Base-by-base conservation (phyloP, 2,329 filamentous ascomycete genomes). In the Monilinia fructigena region DNA sequence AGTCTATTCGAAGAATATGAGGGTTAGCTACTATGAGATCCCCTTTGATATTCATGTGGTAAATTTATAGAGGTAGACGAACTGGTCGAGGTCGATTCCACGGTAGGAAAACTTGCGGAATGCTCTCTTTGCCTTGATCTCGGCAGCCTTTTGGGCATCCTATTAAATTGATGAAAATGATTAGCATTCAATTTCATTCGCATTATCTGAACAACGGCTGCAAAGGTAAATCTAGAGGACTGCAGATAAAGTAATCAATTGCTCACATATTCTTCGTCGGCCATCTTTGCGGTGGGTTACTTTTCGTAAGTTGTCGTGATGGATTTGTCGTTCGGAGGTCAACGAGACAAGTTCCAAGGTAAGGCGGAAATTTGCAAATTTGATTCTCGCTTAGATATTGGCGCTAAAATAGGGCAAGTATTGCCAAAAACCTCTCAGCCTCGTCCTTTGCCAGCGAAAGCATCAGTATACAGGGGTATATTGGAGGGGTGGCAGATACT, bases 61-160 rank as follows among this genome's bases (percentile, higher is more conserved):
- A 38, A 55, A 63, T 68, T 63, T 67, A 58, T 67, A 52, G 63
- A 68, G 70, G 68, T 69, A 65, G 67, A 85, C 93, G 79, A 93
- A 97, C 94, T 97, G 92, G 82, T 99, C 95, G 82, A 99, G 93
- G 83, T 99, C 95, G 83, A 99, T 92, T 80, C 95, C 95, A 81
- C 95, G 92, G 92, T 97, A 99, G 77, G 93, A 95, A 82, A 98
- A 99, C 90, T 98, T 99, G 86, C 93, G 91, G 91, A 98, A 97
- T 77, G 93, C 86, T 94, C 95, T 96, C 87, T 90, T 96, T 88
- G 92, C 96, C 93, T 98, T 99, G 84, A 99, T 86, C 91, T 97
- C 95, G 81, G 93, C 94, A 84, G 94, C 94, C 88, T 95, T 92
- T 86, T 96, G 93, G 82, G 93, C 89, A 86, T 97, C 94, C 93